Conservation (phyloP, 768 basidiomycete genomes). For the Kwoniella bestiolae region DNA sequence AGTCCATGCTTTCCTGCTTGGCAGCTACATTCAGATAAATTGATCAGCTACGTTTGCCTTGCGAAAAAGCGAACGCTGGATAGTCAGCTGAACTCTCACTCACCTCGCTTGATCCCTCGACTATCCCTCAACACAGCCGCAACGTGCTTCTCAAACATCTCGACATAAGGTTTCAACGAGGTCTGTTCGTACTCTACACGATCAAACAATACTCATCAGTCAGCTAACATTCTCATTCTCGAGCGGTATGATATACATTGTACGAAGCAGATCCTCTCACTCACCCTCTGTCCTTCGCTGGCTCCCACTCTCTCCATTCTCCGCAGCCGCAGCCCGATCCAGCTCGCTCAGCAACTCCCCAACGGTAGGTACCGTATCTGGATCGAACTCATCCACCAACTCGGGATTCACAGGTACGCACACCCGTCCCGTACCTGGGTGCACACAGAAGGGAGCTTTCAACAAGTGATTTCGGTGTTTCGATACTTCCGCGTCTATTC, state of each 20-base stretch:
- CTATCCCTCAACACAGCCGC: constrained; percentile 56
- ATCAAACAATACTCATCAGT: not conserved
- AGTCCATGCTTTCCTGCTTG: constrained; percentile 42
- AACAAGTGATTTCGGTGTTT: constrained; percentile 97
- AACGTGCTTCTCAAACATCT: constrained; percentile 80
- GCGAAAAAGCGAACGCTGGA: too few relatives aligned
- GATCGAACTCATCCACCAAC: constrained; percentile 78
- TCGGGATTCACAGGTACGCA: constrained; percentile 89
- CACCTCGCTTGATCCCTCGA: constrained; percentile 51
- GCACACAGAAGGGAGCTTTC: constrained; percentile 95
- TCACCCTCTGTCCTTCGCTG: constrained; percentile 38
- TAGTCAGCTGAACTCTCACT: too few relatives aligned
- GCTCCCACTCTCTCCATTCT: constrained; percentile 14
- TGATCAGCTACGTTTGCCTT: not conserved
- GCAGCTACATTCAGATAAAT: constrained; percentile 11
- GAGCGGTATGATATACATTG: not conserved
- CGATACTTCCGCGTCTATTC: constrained; percentile 94
- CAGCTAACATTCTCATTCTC: too few relatives aligned
- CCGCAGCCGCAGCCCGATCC: constrained; percentile 59
- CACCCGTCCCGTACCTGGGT: constrained; percentile 89
- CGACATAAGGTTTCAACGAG: constrained; percentile 83
- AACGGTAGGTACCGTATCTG: constrained; percentile 82
- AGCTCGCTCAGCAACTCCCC: constrained; percentile 80
- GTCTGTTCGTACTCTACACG: constrained; percentile 79
- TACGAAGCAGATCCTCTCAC: constrained; percentile 1